phyloP scores from a whole-genome alignment of 1,139 yeast species.

The Candida freyschussii region DNA sequence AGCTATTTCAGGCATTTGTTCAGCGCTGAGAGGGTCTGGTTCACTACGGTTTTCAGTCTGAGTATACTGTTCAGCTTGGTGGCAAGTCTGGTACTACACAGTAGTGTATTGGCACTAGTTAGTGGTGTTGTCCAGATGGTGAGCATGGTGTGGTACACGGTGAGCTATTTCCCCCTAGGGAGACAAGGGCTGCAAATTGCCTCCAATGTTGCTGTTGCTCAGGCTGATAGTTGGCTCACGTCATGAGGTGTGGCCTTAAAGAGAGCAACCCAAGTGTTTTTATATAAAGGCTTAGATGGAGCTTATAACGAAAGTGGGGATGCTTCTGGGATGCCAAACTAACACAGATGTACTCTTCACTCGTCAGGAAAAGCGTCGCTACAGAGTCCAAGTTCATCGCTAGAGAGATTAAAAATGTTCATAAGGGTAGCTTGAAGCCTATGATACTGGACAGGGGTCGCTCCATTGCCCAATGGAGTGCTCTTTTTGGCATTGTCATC shows the following conservation, averaged over 20 bases:
- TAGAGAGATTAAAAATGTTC: too few species aligned
- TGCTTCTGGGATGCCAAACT: too few species aligned
- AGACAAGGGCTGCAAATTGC: constrained; percentile 51
- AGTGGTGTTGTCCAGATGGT: constrained; percentile 49
- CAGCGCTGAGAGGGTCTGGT: constrained; percentile 46
- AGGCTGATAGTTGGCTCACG: constrained; percentile 57
- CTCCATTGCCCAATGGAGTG: constrained; percentile 9
- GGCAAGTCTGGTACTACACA: constrained; percentile 42
- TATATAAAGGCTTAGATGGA: too few species aligned
- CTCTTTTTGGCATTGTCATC: constrained; percentile 4
- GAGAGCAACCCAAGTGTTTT: too few species aligned
- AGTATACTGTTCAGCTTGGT: constrained; percentile 48
- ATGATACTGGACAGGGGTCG: constrained; percentile 4
- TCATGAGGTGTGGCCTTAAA: constrained; percentile 25
- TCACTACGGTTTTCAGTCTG: constrained; percentile 44
- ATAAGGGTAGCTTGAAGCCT: too few species aligned
- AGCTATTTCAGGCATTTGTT: constrained; percentile 46
- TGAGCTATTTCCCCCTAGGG: constrained; percentile 62
- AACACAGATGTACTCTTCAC: too few species aligned
- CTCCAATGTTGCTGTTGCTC: constrained; percentile 49
- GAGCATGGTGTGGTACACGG: constrained; percentile 52
- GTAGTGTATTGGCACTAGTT: constrained; percentile 44
- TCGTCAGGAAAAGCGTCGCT: too few species aligned
- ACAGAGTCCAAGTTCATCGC: too few species aligned
- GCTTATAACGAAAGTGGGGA: too few species aligned